These are phyloP conservation scores for Wickerhamiella brachini DNA, from an alignment of 805 yeast species.

Conservation along the genomic window DNA sequence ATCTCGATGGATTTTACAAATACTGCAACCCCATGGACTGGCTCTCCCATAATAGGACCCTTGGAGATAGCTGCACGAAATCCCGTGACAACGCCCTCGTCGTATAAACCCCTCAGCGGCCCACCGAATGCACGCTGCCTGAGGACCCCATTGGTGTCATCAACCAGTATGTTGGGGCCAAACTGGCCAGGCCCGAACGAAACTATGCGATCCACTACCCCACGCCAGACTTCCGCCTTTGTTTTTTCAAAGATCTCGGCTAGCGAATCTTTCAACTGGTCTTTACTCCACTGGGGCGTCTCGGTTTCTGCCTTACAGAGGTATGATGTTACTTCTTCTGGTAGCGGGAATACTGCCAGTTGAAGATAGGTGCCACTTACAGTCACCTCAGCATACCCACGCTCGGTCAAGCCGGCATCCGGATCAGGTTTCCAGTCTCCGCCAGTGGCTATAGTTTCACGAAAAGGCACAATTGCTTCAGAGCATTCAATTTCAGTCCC, in stretches of 20 bases:
- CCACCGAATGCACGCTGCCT: constrained; percentile 15
- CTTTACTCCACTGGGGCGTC: constrained; percentile 15
- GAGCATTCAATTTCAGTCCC: constrained; percentile 76
- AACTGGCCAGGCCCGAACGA: constrained; percentile 68
- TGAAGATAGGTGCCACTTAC: constrained; percentile 36
- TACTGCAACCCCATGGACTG: constrained; percentile 54
- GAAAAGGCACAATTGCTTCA: constrained; percentile 85
- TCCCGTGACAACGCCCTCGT: constrained; percentile 61
- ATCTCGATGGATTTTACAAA: background rate
- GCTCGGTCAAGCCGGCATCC: constrained; percentile 8
- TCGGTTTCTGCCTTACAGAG: constrained; percentile 33
- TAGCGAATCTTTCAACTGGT: constrained; percentile 3
- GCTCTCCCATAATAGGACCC: constrained; percentile 86
- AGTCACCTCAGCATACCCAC: constrained; percentile 28
- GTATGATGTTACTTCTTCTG: constrained; percentile 35
- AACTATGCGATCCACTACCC: constrained; percentile 31
- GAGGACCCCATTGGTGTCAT: background rate
- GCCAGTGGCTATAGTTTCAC: constrained; percentile 59
- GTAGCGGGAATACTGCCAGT: constrained; percentile 40
- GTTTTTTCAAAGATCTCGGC: background rate
- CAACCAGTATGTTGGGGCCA: constrained; percentile 8
- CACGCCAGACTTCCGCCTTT: background rate
- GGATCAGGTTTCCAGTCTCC: constrained; percentile 30
- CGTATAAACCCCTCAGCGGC: constrained; percentile 26
- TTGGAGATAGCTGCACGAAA: constrained; percentile 68